phyloP scores from a whole-genome alignment of 1,139 yeast genomes.

The Zygosaccharomyces sapae region DNA sequence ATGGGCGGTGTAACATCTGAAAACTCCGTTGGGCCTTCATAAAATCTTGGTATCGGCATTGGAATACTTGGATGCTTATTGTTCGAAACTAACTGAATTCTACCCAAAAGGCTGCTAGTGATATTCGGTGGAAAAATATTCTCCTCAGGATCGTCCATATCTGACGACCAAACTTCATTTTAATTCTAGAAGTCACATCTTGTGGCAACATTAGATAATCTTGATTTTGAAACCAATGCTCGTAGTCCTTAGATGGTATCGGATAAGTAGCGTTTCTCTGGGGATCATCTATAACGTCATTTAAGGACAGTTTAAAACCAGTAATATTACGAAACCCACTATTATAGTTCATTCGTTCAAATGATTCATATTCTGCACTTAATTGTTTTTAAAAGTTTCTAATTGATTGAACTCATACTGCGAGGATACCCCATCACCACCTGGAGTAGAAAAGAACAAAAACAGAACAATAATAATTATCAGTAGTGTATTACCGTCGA shows the following conservation, averaged over 20 bases:
- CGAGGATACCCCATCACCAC: conserved; percentile 50
- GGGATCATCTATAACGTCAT: conserved; percentile 47
- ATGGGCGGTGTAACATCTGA: conserved; percentile 25
- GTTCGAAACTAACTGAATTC: conserved; percentile 22
- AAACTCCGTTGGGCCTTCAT: conserved; percentile 30
- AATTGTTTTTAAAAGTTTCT: conserved; percentile 26
- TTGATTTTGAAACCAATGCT: conserved; percentile 54
- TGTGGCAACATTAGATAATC: conserved; percentile 59
- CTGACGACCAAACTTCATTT: conserved; percentile 26
- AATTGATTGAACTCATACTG: conserved; percentile 35
- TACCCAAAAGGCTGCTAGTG: conserved; percentile 30
- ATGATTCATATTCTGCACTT: conserved; percentile 30
- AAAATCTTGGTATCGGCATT: conserved; percentile 34
- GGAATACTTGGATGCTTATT: conserved; percentile 19
- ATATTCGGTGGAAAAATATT: conserved; percentile 32
- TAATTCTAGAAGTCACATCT: conserved; percentile 41
- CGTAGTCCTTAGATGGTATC: conserved; percentile 42
- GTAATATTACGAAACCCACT: conserved; percentile 69
- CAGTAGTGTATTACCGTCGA: conserved; percentile 33
- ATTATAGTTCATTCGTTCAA: conserved; percentile 44
- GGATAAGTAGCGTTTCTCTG: conserved; percentile 54
- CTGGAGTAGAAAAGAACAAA: conserved; percentile 53
- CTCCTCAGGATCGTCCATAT: conserved; percentile 6
- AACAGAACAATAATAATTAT: conserved; percentile 31
- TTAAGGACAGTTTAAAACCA: conserved; percentile 62